These are phyloP conservation scores for Paecilomyces variotii DNA, from an alignment of 2,329 filamentous ascomycete species.

Conservation along the genomic window DNA sequence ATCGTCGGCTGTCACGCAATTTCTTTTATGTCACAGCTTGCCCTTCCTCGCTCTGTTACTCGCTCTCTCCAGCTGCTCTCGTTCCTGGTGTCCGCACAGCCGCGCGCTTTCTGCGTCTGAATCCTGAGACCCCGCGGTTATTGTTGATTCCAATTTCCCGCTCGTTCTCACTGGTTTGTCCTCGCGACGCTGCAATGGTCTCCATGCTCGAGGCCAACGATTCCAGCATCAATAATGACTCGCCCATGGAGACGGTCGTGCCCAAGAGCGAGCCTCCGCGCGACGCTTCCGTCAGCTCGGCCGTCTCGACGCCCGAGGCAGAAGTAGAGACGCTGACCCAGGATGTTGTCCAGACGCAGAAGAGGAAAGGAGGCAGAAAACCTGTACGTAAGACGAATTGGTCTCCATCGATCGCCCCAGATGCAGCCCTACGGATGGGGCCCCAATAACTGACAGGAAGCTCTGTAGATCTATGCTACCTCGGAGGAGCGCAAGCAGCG, in stretches of 20 bases:
- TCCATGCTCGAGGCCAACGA: slow-evolving; percentile 35
- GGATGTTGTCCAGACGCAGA: slow-evolving; percentile 53
- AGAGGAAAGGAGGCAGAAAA: slow-evolving; percentile 95
- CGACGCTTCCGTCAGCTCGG: slow-evolving; percentile 37
- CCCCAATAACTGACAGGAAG: slow-evolving; percentile 16
- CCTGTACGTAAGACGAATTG: slow-evolving; percentile 58
- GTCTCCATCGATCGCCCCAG: neutral
- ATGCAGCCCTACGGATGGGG: slow-evolving; percentile 16
- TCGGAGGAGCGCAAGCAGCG: slow-evolving; percentile 97
- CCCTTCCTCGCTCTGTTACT: slow-evolving; percentile 10
- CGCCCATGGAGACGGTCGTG: slow-evolving; percentile 31
- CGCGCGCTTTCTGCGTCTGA: slow-evolving; percentile 30
- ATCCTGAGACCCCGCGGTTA: slow-evolving; percentile 9
- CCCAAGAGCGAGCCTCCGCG: slow-evolving; percentile 35
- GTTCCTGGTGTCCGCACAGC: slow-evolving; percentile 32
- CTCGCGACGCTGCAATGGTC: slow-evolving; percentile 28
- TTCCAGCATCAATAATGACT: slow-evolving; percentile 30
- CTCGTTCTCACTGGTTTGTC: slow-evolving; percentile 1
- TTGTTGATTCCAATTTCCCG: neutral
- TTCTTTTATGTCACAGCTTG: slow-evolving; percentile 33
- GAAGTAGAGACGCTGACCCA: slow-evolving; percentile 33
- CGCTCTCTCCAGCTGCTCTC: slow-evolving; percentile 21
- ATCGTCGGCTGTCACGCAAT: slow-evolving; percentile 17
- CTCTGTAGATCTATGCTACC: slow-evolving; percentile 82
- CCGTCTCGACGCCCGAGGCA: slow-evolving; percentile 39